Percentiles rank a stretch among this genome's conserved stretches.
Evolutionary conservation across 345 rosid genomes (phyloP).

Genomic region (Melastoma malabathricum): DNA sequence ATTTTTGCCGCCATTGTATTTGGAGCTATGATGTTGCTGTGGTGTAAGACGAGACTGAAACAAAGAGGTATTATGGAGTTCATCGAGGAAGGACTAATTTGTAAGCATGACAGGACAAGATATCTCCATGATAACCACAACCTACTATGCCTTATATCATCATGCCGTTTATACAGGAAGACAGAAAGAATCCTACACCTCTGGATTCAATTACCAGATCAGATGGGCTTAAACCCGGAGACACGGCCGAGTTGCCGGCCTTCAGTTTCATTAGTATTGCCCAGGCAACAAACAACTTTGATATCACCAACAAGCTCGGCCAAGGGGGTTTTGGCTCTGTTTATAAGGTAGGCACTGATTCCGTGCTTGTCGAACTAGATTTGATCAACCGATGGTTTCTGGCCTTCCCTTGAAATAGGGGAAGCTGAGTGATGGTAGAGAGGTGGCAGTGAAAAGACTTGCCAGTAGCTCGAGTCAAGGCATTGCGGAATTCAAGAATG

Average conservation of each 20-base stretch:
- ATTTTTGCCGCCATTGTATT: not conserved
- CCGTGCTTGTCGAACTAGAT: no score
- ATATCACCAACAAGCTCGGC: slow-evolving; percentile 4
- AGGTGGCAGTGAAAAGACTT: slow-evolving; percentile 53
- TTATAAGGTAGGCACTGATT: slow-evolving; percentile 4
- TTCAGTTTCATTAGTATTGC: slow-evolving; percentile 1
- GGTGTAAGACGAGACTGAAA: not conserved
- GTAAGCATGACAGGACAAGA: no score
- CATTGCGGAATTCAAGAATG: slow-evolving; percentile 36
- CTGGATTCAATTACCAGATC: not conserved
- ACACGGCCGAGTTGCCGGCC: not conserved
- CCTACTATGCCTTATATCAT: no score
- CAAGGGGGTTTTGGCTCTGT: slow-evolving; percentile 12
- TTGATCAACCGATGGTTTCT: no score
- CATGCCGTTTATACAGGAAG: not conserved
- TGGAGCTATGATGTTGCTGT: not conserved
- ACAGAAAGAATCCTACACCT: not conserved
- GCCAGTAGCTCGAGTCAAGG: slow-evolving; percentile 53
- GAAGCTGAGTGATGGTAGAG: slow-evolving; percentile 23
- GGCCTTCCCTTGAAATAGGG: slow-evolving; percentile 26
- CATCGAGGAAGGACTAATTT: no score
- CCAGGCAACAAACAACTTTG: slow-evolving; percentile 4
- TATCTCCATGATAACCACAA: no score
- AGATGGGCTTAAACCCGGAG: not conserved
- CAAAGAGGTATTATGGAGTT: not conserved